Base-by-base conservation (phyloP, 768 basidiomycete genomes). In the Lactarius indigo region DNA sequence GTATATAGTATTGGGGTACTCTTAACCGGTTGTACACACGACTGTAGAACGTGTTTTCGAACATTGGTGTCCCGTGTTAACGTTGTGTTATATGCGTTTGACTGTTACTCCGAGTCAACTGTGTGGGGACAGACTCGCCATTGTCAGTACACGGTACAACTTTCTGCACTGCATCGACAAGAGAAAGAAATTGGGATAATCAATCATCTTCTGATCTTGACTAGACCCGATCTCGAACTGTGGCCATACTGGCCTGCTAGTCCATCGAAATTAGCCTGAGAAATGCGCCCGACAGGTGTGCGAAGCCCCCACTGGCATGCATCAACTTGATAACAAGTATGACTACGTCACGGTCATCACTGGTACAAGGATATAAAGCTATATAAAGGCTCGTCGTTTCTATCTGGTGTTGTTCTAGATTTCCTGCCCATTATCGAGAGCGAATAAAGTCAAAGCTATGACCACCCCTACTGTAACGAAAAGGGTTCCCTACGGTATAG, bases 401-500 rank as follows among this genome's bases (percentile, higher is more conserved):
- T 4, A 23, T 20, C 20, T 47, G n/a, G n/a, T 3, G 44, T 44
- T n/a, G 54, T 30, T 31, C 9, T 15, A 9, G 18, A 33, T 30
- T 30, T n/a, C 59, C 6, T 31, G 6, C 42, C 28, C 37, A 5
- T 7, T 37, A 5, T 33, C 17, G 28, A 60, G n/a, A 35, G 30
- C 12, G 10, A 56, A n/a, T 50, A 6, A 31, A 50, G n/a, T 20
- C 47, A 44, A 30, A 44, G 28, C n/a, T 5, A 68, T 66, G 64
- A 41, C 64, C 30, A 9, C 64, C 8, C 55, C 64, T 0, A 33
- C 54, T 1, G 67, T 61, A 17, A 60, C 52, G 2, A 64, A 61
- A 57, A 68, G 39, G 30, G 9, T 68, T 57, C 54, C 64, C 33
- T 68, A 66, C 18, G 44, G 64, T 68, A 52, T 30, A 55, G 0